phyloP scores from a whole-genome alignment of 805 yeast species.

The Cyberlindnera nakhonratchasimensis region DNA sequence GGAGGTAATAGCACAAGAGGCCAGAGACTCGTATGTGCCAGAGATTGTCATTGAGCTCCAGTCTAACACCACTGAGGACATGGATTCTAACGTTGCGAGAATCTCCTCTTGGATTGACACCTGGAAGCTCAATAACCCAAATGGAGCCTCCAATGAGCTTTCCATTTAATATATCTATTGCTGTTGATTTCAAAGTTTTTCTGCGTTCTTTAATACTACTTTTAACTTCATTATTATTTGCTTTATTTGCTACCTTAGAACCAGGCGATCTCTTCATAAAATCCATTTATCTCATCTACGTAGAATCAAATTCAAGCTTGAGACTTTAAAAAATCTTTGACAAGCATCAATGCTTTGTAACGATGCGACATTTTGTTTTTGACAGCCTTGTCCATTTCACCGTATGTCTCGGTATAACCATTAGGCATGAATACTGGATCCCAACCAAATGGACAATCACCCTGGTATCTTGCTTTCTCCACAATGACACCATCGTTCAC shows the following conservation, averaged over 20 bases:
- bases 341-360: slow-evolving; percentile 72
- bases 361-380: slow-evolving; percentile 89
- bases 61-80: slow-evolving; percentile 69
- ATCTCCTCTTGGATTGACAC: slow-evolving; percentile 67
- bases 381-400: slow-evolving; percentile 74
- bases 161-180: slow-evolving; percentile 11
- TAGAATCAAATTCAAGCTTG: slow-evolving; percentile 13
- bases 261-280: too few relatives aligned
- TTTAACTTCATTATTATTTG: too few relatives aligned
- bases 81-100: slow-evolving; percentile 80
- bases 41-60: slow-evolving; percentile 78
- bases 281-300: too few relatives aligned
- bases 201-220: too few relatives aligned
- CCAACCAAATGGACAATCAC: slow-evolving; percentile 89
- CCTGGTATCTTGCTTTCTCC: slow-evolving; percentile 45
- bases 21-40: slow-evolving; percentile 73
- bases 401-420: slow-evolving; percentile 74
- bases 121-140: slow-evolving; percentile 68
- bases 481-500: slow-evolving; percentile 79
- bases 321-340: slow-evolving; percentile 51
- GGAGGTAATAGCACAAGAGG: slow-evolving; percentile 88
- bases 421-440: slow-evolving; percentile 85
- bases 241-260: too few relatives aligned
- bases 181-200: neutral
- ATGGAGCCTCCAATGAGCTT: slow-evolving; percentile 54